These are phyloP conservation scores for Talaromyces ruber DNA, from an alignment of 495 filamentous ascomycete species.

Conservation along the genomic window DNA sequence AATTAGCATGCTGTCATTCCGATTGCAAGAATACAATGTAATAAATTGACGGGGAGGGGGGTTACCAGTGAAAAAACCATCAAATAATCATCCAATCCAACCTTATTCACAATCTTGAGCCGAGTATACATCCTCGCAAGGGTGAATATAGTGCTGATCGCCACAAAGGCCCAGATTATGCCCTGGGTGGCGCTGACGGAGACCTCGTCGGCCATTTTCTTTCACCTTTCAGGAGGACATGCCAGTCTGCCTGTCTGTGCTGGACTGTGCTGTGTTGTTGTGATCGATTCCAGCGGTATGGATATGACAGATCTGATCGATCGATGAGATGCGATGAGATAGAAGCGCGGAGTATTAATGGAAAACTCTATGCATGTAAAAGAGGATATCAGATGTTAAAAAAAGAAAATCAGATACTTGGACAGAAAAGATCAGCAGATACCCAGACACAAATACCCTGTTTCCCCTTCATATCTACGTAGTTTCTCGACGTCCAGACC, in stretches of 20 bases:
- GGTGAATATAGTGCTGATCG: background rate
- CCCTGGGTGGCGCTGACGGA: background rate
- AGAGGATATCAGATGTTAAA: background rate
- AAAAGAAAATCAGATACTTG: background rate
- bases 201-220: slow-evolving; percentile 1
- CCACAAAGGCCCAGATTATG: slow-evolving; percentile 2
- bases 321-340: background rate
- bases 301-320: background rate
- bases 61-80: slow-evolving; percentile 1
- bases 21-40: background rate
- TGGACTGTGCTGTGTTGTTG: background rate
- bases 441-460: background rate
- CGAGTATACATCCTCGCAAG: slow-evolving; percentile 3
- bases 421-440: background rate
- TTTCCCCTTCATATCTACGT: background rate
- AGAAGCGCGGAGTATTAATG: background rate
- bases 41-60: background rate
- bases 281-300: background rate
- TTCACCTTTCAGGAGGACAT: background rate
- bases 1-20: background rate
- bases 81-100: slow-evolving; percentile 5
- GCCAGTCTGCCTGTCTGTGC: background rate
- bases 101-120: background rate
- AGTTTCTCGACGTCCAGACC: background rate
- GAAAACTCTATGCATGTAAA: background rate